Conservation (phyloP, 2,329 filamentous ascomycete species). For the Elsinoe fawcettii region DNA sequence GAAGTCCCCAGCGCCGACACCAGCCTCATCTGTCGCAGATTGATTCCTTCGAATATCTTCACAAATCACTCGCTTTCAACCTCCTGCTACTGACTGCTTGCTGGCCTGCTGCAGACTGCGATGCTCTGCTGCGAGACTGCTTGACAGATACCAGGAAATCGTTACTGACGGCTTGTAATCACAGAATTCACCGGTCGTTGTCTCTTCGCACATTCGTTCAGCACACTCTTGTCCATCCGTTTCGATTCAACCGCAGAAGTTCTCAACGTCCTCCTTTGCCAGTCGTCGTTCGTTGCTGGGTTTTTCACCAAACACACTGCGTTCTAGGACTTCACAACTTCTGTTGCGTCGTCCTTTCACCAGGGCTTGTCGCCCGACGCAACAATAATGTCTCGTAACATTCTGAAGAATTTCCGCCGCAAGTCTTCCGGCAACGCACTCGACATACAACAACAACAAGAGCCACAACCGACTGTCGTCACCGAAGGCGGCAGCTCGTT, state of each 20-base stretch:
- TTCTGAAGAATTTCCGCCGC: slow-evolving; percentile 47
- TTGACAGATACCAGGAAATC: neutral
- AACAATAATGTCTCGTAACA: slow-evolving; percentile 47
- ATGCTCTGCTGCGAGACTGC: neutral
- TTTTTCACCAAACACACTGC: neutral
- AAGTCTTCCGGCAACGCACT: slow-evolving; percentile 49
- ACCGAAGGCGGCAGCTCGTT: slow-evolving; percentile 37
- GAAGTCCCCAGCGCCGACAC: slow-evolving; percentile 3
- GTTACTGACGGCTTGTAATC: slow-evolving; percentile 9
- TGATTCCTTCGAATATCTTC: neutral
- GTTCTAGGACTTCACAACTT: neutral
- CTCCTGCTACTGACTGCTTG: neutral
- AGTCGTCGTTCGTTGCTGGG: slow-evolving; percentile 12
- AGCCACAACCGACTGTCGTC: slow-evolving; percentile 16
- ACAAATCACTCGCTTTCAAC: neutral
- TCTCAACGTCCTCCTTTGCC: neutral
- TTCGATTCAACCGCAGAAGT: slow-evolving; percentile 13
- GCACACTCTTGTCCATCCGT: slow-evolving; percentile 13
- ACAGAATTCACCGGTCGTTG: slow-evolving; percentile 10
- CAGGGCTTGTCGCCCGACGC: slow-evolving; percentile 10
- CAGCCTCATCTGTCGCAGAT: slow-evolving; percentile 12
- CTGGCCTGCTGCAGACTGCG: slow-evolving; percentile 5
- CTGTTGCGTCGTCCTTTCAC: neutral
- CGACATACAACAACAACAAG: slow-evolving; percentile 28
- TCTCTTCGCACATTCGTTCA: slow-evolving; percentile 15